Evolutionary conservation across 2,329 filamentous ascomycete genomes (phyloP).

Genomic region (Aspergillus novoparasiticus): DNA sequence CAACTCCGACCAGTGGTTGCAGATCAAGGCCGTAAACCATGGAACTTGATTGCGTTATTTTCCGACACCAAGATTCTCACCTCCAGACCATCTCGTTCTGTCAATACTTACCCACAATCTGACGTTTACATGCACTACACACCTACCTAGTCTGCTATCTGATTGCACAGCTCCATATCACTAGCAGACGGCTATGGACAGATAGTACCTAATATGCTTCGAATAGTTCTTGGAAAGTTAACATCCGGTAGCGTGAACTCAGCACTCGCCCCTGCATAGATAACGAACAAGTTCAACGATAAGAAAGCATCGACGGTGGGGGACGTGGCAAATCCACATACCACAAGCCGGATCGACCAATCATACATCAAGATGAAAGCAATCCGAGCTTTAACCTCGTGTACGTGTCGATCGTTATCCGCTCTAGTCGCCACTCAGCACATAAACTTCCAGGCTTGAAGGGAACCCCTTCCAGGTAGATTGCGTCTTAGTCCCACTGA

Average conservation of each 20-base stretch:
- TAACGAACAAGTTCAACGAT: background rate
- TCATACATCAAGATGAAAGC: background rate
- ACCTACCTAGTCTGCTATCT: background rate
- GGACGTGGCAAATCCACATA: background rate
- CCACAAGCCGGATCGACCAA: background rate
- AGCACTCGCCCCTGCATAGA: background rate
- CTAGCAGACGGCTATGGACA: background rate
- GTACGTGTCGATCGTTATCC: background rate
- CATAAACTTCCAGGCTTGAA: background rate
- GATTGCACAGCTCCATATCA: background rate
- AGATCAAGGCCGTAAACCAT: background rate
- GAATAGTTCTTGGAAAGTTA: background rate
- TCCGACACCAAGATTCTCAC: background rate
- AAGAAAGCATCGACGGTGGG: background rate
- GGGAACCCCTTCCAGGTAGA: background rate
- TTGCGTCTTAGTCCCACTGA: background rate
- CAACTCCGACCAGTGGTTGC: background rate
- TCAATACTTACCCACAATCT: background rate
- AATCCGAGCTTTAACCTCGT: background rate
- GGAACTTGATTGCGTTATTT: background rate
- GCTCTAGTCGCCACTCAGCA: background rate
- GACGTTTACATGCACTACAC: background rate
- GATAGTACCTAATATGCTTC: background rate
- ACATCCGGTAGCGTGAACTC: background rate
- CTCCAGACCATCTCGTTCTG: background rate